Evolutionary conservation across 176 grass and related monocot species (phyloP).

Genomic region (Zoysia japonica): DNA sequence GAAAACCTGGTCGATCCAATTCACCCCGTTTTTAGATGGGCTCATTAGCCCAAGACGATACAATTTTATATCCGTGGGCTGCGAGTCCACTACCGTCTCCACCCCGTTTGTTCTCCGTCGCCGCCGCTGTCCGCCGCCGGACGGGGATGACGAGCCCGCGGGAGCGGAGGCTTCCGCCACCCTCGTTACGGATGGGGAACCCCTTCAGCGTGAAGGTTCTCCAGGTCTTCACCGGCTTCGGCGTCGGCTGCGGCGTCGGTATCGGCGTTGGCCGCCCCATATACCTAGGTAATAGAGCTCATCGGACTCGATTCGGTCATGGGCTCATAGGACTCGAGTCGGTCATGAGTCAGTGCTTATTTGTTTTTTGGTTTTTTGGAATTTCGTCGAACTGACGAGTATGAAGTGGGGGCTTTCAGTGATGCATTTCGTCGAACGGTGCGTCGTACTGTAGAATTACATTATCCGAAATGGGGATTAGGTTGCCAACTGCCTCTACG

Average conservation of each 20-base stretch:
- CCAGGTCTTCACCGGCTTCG: constrained; percentile 82
- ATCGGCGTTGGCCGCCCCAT: constrained; percentile 76
- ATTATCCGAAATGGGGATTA: neutral
- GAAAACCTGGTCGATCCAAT: neutral
- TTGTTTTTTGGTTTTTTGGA: constrained; percentile 4
- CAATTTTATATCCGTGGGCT: neutral
- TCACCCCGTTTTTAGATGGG: neutral
- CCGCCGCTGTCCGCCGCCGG: constrained; percentile 14
- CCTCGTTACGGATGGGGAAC: constrained; percentile 62
- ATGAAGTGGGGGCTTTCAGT: neutral
- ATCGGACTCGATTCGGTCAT: neutral
- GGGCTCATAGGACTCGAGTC: neutral
- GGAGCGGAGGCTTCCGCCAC: constrained; percentile 47
- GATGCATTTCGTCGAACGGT: constrained; percentile 26
- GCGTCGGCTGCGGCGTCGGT: constrained; percentile 85
- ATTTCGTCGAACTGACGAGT: neutral
- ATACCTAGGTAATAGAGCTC: constrained; percentile 58
- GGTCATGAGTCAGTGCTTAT: neutral
- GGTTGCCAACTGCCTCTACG: neutral
- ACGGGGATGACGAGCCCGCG: constrained; percentile 48
- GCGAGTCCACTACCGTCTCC: neutral
- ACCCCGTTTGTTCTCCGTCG: neutral
- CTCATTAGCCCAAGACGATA: neutral
- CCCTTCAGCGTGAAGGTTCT: constrained; percentile 87
- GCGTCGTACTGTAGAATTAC: constrained; percentile 9